These are phyloP conservation scores for Russula brevipes DNA, from an alignment of 768 basidiomycete genomes.

Conservation along the genomic window DNA sequence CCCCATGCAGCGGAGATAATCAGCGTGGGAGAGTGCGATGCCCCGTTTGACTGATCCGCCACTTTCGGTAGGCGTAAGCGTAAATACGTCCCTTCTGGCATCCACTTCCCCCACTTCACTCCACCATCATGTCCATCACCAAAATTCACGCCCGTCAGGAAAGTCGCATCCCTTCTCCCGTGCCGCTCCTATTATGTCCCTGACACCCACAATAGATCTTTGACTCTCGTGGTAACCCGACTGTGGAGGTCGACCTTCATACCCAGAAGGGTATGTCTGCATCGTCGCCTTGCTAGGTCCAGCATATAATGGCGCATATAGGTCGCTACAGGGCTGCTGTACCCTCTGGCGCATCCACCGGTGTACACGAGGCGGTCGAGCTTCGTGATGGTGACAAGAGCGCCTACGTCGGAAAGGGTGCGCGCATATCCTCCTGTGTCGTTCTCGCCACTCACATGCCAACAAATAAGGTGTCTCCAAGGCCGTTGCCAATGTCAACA, in stretches of 20 bases:
- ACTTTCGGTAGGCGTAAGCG: slow-evolving; percentile 17
- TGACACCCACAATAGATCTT: slow-evolving; percentile 65
- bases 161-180: slow-evolving; percentile 23
- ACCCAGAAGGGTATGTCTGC: slow-evolving; percentile 70
- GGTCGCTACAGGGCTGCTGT: slow-evolving; percentile 93
- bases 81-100: slow-evolving; percentile 8
- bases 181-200: neutral
- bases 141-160: slow-evolving; percentile 94
- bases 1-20: slow-evolving; percentile 11
- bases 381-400: slow-evolving; percentile 94
- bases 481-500: slow-evolving; percentile 93
- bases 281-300: neutral
- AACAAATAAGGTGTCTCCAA: slow-evolving; percentile 70
- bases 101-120: slow-evolving; percentile 5
- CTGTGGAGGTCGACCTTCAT: slow-evolving; percentile 88
- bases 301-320: slow-evolving; percentile 33
- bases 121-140: slow-evolving; percentile 76
- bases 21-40: slow-evolving; percentile 34
- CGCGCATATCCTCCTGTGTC: slow-evolving; percentile 24
- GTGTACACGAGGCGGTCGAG: slow-evolving; percentile 97
- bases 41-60: slow-evolving; percentile 17
- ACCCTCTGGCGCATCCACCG: slow-evolving; percentile 97
- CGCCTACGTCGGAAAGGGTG: slow-evolving; percentile 94
- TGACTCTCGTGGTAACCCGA: slow-evolving; percentile 98
- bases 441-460: neutral